Conservation (phyloP, 345 rosid genomes). For the Lepidium africanum region DNA sequence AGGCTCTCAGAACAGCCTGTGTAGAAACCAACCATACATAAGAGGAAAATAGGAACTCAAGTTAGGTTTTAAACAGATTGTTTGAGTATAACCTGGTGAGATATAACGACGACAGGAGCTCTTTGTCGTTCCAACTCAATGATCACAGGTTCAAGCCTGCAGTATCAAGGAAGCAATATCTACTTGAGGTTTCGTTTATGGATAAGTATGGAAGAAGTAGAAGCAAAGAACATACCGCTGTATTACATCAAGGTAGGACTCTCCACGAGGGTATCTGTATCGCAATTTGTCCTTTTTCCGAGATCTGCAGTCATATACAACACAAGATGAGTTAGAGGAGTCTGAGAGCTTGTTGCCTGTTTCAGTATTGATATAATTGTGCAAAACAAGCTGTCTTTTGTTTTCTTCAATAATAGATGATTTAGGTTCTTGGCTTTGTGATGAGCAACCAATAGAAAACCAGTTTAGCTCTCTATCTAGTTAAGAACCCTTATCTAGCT, state of each 20-base stretch:
- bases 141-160: conserved; percentile 97
- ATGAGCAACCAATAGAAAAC: neutral
- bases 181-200: conserved; percentile 1
- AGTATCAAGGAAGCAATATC: conserved; percentile 12
- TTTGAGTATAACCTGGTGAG: conserved; percentile 78
- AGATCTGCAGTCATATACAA: conserved; percentile 39
- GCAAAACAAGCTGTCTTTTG: neutral
- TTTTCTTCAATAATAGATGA: neutral
- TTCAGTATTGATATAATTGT: neutral
- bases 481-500: neutral
- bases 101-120: conserved; percentile 94
- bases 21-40: neutral
- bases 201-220: neutral
- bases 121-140: conserved; percentile 97
- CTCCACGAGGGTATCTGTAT: conserved; percentile 97
- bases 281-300: conserved; percentile 90
- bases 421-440: neutral
- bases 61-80: neutral
- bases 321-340: conserved; percentile 9
- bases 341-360: neutral
- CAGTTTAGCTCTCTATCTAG: neutral
- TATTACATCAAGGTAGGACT: conserved; percentile 97
- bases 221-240: conserved; percentile 53
- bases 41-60: neutral
- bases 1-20: conserved; percentile 98